These are phyloP conservation scores for Auxenochlorella pyrenoidosa DNA, from an alignment of 139 green algal genomes.

Conservation along the genomic window DNA sequence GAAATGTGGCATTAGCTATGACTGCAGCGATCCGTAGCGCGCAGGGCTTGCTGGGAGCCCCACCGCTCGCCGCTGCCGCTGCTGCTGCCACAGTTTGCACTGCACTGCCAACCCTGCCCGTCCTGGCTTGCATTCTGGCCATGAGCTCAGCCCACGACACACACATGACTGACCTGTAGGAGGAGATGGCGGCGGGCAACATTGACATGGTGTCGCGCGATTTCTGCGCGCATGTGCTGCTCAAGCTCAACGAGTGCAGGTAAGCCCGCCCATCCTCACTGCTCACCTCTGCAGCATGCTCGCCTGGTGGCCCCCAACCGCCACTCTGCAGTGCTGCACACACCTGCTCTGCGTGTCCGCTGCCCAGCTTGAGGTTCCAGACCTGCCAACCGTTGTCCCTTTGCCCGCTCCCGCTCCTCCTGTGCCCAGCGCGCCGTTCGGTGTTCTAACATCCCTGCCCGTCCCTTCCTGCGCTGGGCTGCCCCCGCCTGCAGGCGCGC, in stretches of 20 bases:
- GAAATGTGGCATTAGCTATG: neutral
- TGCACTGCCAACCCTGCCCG: neutral
- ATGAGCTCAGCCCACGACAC: neutral
- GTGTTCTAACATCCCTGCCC: too few species aligned
- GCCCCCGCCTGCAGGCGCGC: neutral
- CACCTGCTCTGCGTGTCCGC: too few species aligned
- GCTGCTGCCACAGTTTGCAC: neutral
- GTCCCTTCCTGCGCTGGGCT: neutral
- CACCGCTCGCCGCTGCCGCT: neutral
- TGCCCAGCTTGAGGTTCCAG: neutral
- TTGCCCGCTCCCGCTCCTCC: too few species aligned
- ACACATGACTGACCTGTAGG: conserved; percentile 57
- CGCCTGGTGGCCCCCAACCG: neutral
- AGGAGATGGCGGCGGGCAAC: conserved; percentile 83
- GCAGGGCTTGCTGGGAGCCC: too few species aligned
- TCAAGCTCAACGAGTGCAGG: conserved; percentile 93
- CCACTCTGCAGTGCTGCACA: too few species aligned
- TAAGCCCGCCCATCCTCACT: neutral
- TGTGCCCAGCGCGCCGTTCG: too few species aligned
- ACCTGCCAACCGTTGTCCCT: neutral
- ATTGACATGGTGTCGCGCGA: conserved; percentile 84
- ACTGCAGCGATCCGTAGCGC: neutral
- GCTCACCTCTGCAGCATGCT: neutral
- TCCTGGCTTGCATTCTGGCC: neutral
- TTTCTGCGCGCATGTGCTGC: conserved; percentile 91